phyloP scores from a whole-genome alignment of 2,329 filamentous ascomycete species.

The Tolypocladium ophioglossoides region DNA sequence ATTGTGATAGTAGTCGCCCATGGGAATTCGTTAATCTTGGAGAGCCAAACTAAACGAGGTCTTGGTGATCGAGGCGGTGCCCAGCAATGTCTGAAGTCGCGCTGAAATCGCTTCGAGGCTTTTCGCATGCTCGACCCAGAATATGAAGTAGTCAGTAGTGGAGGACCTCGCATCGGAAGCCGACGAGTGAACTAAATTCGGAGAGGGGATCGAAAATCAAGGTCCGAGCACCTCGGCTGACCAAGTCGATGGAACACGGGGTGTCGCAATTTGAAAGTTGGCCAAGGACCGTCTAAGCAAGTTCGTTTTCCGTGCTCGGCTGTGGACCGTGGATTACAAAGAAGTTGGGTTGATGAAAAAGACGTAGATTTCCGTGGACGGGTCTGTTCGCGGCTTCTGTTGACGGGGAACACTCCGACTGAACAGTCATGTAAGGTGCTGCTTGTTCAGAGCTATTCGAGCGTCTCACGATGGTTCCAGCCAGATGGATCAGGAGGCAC shows the following conservation, averaged over 20 bases:
- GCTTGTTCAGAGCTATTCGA: neutral
- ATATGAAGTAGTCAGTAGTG: neutral
- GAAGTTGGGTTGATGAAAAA: neutral
- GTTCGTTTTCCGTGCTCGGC: no score
- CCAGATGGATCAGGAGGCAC: neutral
- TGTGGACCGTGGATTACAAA: no score
- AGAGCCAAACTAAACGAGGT: neutral
- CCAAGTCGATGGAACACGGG: neutral
- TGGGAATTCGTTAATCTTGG: conserved; percentile 12
- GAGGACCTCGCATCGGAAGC: neutral
- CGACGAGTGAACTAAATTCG: neutral
- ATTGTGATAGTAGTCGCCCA: conserved; percentile 48
- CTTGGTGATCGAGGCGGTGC: neutral
- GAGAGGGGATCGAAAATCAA: neutral
- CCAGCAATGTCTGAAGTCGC: neutral
- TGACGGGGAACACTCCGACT: neutral
- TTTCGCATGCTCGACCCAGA: neutral
- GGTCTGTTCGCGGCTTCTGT: neutral
- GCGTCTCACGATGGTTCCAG: neutral
- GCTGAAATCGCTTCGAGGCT: neutral
- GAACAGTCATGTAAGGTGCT: neutral
- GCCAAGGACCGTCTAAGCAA: neutral
- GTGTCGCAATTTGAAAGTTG: neutral
- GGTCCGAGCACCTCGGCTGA: neutral
- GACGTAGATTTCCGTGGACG: neutral